These are phyloP conservation scores for Xerocomellus dryophilus DNA, from an alignment of 768 basidiomycete genomes.

Conservation along the genomic window DNA sequence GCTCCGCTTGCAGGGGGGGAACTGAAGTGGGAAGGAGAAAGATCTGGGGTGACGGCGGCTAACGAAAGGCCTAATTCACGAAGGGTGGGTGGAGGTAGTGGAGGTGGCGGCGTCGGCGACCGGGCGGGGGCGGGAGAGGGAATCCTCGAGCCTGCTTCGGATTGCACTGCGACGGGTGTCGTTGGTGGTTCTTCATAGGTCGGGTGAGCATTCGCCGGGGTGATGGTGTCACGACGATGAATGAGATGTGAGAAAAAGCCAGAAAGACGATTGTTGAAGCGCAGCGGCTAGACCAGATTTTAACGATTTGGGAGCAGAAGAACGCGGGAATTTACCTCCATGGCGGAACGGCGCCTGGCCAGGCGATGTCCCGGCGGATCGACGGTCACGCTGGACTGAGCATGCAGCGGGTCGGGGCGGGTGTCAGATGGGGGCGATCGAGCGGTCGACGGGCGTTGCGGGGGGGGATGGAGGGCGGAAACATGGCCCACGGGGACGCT, in stretches of 20 bases:
- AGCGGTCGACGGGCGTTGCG: conserved; percentile 34
- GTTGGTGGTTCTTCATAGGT: conserved; percentile 35
- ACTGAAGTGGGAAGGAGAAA: conserved; percentile 75
- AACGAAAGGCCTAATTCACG: conserved; percentile 74
- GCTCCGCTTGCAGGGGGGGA: conserved; percentile 75
- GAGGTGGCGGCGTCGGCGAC: conserved; percentile 69
- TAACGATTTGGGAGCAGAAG: conserved; percentile 8
- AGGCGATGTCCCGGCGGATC: conserved; percentile 33
- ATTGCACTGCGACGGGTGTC: conserved; percentile 25
- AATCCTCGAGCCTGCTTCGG: conserved; percentile 45
- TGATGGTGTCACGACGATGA: conserved; percentile 58
- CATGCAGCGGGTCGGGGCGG: background rate
- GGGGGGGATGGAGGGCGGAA: conserved; percentile 37
- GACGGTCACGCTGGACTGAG: conserved; percentile 16
- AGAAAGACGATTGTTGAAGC: conserved; percentile 71
- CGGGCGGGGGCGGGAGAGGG: conserved; percentile 54
- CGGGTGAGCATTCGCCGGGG: conserved; percentile 26
- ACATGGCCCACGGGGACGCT: conserved; percentile 58
- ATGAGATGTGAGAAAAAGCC: conserved; percentile 84
- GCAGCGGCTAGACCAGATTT: conserved; percentile 38
- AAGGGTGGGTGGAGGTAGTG: conserved; percentile 67
- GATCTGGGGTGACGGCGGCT: conserved; percentile 59
- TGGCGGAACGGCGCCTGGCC: conserved; percentile 48
- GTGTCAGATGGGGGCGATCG: conserved; percentile 21
- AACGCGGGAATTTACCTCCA: conserved; percentile 47